Conservation (phyloP, 768 basidiomycete species). For the Kwoniella botswanensis region DNA sequence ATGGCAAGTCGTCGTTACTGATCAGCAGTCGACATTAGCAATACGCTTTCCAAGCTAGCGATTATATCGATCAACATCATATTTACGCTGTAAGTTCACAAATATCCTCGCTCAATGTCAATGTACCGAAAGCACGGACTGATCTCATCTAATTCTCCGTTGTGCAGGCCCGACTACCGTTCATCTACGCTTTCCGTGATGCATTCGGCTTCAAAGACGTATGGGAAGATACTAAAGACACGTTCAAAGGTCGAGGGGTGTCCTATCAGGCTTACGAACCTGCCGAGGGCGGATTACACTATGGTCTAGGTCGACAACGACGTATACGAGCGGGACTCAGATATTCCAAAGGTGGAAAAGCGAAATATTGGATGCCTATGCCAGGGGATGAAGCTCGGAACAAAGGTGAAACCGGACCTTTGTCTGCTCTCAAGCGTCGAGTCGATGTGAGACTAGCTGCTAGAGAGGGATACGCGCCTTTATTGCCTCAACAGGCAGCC, state of each 20-base stretch:
- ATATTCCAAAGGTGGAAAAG: constrained; percentile 85
- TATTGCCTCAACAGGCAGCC: constrained; percentile 69
- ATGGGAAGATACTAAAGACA: constrained; percentile 78
- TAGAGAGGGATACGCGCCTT: constrained; percentile 74
- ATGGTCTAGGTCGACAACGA: constrained; percentile 81
- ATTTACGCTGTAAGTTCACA: constrained; percentile 67
- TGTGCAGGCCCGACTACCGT: constrained; percentile 71
- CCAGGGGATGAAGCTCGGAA: constrained; percentile 59
- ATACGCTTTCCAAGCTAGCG: constrained; percentile 89
- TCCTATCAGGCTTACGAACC: constrained; percentile 97
- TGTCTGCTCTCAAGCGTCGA: constrained; percentile 53
- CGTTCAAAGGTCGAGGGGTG: constrained; percentile 85
- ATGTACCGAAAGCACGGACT: too few relatives aligned
- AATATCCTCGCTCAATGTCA: too few relatives aligned
- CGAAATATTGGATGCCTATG: constrained; percentile 95
- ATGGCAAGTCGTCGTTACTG: not conserved
- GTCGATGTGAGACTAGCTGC: constrained; percentile 58
- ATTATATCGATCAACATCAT: constrained; percentile 73
- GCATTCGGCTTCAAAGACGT: constrained; percentile 87
- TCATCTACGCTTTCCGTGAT: constrained; percentile 84
- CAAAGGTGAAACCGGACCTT: constrained; percentile 54
- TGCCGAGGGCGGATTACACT: constrained; percentile 88
- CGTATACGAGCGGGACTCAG: constrained; percentile 89
- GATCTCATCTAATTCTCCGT: not conserved
- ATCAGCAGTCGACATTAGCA: constrained; percentile 35